Evolutionary conservation across 805 yeast species (phyloP).

Genomic region (Saccharomyces jurei): DNA sequence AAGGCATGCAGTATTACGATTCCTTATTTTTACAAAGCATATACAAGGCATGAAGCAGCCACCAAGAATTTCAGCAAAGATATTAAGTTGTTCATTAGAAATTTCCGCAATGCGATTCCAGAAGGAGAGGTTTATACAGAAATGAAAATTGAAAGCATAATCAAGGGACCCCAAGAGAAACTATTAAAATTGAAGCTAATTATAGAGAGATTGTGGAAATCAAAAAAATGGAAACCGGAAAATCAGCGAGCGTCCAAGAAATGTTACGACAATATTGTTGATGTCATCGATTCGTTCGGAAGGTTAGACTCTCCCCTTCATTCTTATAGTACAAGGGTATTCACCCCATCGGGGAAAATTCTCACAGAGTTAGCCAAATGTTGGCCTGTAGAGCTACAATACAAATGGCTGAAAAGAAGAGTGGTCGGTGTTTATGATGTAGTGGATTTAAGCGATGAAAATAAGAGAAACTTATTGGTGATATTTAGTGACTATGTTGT

Average conservation of each 20-base stretch:
- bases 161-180: conserved; percentile 60
- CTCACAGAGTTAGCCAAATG: conserved; percentile 73
- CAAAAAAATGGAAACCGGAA: conserved; percentile 38
- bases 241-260: conserved; percentile 24
- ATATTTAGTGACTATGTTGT: conserved; percentile 76
- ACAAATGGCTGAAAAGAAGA: conserved; percentile 81
- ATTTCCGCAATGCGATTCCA: conserved; percentile 26
- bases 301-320: conserved; percentile 35
- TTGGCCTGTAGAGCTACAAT: conserved; percentile 84
- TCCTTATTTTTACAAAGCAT: conserved; percentile 88
- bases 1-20: conserved; percentile 74
- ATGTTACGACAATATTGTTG: conserved; percentile 46
- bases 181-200: conserved; percentile 64
- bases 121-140: conserved; percentile 35
- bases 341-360: conserved; percentile 87
- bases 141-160: conserved; percentile 49
- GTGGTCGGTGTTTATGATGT: conserved; percentile 70
- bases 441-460: conserved; percentile 27
- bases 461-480: conserved; percentile 49
- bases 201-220: conserved; percentile 48
- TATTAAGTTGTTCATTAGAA: conserved; percentile 36
- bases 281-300: conserved; percentile 78
- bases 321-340: conserved; percentile 56
- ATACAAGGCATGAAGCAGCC: conserved; percentile 91
- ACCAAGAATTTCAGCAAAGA: conserved; percentile 52